Evolutionary conservation across 139 green algal species (phyloP).

Genomic region (Protoeuglena noctilucae): DNA sequence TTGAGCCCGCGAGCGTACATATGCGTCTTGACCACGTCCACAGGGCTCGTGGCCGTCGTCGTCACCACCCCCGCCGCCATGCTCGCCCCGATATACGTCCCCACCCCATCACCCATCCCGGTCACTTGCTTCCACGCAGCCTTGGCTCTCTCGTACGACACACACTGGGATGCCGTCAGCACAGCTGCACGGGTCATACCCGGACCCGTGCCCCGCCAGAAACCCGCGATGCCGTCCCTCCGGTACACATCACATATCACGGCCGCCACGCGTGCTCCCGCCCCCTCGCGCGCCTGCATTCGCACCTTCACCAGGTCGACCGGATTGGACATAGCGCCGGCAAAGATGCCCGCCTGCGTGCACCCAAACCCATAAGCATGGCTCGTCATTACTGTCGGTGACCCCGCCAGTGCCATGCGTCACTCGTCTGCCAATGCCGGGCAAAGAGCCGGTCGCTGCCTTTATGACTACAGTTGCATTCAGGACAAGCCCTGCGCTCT

Average conservation of each 20-base stretch:
- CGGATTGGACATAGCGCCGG: slow-evolving; percentile 49
- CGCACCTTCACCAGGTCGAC: slow-evolving; percentile 62
- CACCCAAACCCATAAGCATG: no score
- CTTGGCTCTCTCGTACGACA: slow-evolving; percentile 72
- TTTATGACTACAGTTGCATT: no score
- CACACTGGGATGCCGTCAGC: slow-evolving; percentile 62
- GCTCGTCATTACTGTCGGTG: no score
- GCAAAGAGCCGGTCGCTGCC: no score
- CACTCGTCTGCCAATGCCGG: no score
- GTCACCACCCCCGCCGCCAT: slow-evolving; percentile 69
- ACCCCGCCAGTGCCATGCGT: no score
- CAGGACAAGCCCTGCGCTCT: no score
- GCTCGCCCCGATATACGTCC: slow-evolving; percentile 31
- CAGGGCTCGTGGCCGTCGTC: slow-evolving; percentile 66
- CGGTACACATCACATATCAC: slow-evolving; percentile 29
- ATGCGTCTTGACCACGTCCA: slow-evolving; percentile 73
- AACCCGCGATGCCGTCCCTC: slow-evolving; percentile 37
- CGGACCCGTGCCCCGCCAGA: slow-evolving; percentile 65
- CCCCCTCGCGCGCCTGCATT: slow-evolving; percentile 15
- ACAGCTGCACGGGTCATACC: slow-evolving; percentile 43
- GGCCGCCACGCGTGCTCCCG: neutral
- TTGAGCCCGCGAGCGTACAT: slow-evolving; percentile 33
- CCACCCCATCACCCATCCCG: slow-evolving; percentile 31
- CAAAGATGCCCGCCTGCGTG: no score
- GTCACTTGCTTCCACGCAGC: slow-evolving; percentile 18